Evolutionary conservation across 768 basidiomycete genomes (phyloP).

Genomic region (Lactarius psammicola): DNA sequence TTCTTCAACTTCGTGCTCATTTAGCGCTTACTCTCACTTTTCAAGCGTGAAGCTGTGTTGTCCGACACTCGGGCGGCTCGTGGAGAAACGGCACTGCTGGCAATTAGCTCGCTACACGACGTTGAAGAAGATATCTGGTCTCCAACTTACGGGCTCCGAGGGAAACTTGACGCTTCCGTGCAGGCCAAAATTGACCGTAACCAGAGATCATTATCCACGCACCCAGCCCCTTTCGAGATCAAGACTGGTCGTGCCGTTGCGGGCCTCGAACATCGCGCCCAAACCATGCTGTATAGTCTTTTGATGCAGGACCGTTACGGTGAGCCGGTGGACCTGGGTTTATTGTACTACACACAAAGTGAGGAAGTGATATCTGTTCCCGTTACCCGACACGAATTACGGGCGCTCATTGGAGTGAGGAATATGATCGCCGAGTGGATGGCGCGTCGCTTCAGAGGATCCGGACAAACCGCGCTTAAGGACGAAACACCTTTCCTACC

Average conservation of each 20-base stretch:
- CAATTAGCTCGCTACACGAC: slow-evolving; percentile 74
- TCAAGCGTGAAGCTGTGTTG: slow-evolving; percentile 61
- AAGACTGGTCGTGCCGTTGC: slow-evolving; percentile 84
- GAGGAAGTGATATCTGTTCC: slow-evolving; percentile 86
- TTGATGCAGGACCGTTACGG: slow-evolving; percentile 91
- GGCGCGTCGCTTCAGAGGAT: slow-evolving; percentile 46
- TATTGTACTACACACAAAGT: slow-evolving; percentile 93
- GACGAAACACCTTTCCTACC: slow-evolving; percentile 64
- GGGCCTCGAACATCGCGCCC: slow-evolving; percentile 91
- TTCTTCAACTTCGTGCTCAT: slow-evolving; percentile 1
- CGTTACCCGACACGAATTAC: slow-evolving; percentile 74
- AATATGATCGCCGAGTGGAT: slow-evolving; percentile 85
- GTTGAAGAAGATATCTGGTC: slow-evolving; percentile 99
- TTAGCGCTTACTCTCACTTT: slow-evolving; percentile 12
- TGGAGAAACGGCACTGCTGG: slow-evolving; percentile 54
- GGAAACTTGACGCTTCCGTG: slow-evolving; percentile 92
- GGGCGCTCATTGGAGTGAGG: slow-evolving; percentile 74
- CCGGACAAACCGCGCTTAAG: slow-evolving; percentile 27
- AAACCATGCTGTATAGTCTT: slow-evolving; percentile 96
- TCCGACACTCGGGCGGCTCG: slow-evolving; percentile 60
- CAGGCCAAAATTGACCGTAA: slow-evolving; percentile 54
- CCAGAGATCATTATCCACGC: slow-evolving; percentile 32
- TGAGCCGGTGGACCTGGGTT: slow-evolving; percentile 71
- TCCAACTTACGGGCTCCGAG: slow-evolving; percentile 90
- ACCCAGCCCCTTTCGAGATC: slow-evolving; percentile 84